These are phyloP conservation scores for Fusarium sp. DNA, from an alignment of 2,329 filamentous ascomycete species.

Conservation along the genomic window DNA sequence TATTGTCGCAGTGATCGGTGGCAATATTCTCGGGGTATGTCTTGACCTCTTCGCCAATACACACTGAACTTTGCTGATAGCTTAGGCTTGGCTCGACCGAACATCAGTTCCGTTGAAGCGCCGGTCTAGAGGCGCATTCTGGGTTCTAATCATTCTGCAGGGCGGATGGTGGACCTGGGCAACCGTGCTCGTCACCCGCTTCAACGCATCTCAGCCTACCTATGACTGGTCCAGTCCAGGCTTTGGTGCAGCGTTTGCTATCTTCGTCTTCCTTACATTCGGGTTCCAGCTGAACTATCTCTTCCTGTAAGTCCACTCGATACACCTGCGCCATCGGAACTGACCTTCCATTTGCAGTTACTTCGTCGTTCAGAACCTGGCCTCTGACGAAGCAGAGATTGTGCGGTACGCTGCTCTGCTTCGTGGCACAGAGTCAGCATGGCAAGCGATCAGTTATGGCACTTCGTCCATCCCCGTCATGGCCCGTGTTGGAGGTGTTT, in stretches of 20 bases:
- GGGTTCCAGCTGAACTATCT: constrained; percentile 81
- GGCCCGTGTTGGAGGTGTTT: constrained; percentile 73
- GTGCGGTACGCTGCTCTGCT: constrained; percentile 76
- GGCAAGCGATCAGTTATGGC: constrained; percentile 79
- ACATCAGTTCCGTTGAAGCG: constrained; percentile 64
- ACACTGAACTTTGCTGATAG: not conserved
- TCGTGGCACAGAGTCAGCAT: constrained; percentile 77
- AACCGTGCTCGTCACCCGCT: constrained; percentile 72
- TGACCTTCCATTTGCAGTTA: constrained; percentile 58
- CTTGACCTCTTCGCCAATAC: not conserved
- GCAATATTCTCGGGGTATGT: constrained; percentile 72
- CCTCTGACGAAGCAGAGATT: constrained; percentile 70
- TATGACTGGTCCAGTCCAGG: constrained; percentile 74
- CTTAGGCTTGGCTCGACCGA: constrained; percentile 68
- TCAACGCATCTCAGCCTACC: constrained; percentile 65
- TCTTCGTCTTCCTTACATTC: constrained; percentile 74
- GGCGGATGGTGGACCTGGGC: constrained; percentile 81
- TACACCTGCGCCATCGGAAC: rapidly evolving
- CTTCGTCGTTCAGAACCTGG: constrained; percentile 76
- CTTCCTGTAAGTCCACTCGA: constrained; percentile 64
- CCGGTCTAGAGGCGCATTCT: constrained; percentile 67
- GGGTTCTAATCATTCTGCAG: constrained; percentile 65
- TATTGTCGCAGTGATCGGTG: constrained; percentile 72
- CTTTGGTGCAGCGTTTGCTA: constrained; percentile 73
- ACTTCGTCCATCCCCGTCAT: constrained; percentile 71